A percentile compares a stretch with the other conserved stretches of the same genome.
Evolutionary conservation across 1,284 basidiomycete species (phyloP).

Genomic region (Malassezia yamatoensis): DNA sequence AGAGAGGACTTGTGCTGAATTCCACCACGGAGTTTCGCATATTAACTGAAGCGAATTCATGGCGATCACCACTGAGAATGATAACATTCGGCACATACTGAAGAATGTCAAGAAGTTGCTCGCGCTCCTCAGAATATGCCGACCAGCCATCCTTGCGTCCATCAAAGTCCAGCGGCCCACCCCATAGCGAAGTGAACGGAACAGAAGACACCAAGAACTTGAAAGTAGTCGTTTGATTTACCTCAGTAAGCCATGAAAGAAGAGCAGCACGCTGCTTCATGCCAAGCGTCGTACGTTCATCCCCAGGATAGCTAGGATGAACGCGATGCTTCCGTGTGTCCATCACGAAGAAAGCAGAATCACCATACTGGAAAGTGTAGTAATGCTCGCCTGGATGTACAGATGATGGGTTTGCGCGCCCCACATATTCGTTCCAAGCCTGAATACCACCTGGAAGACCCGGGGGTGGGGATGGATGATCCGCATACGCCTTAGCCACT

Average conservation of each 20-base stretch:
- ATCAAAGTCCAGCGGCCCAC: constrained; percentile 52
- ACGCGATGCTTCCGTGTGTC: constrained; percentile 64
- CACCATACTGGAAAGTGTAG: constrained; percentile 50
- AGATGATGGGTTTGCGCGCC: constrained; percentile 59
- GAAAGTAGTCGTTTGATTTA: constrained; percentile 66
- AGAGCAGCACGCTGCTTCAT: constrained; percentile 59
- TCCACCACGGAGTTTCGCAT: constrained; percentile 52
- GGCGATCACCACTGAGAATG: constrained; percentile 57
- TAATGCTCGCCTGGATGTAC: constrained; percentile 53
- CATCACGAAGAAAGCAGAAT: constrained; percentile 60
- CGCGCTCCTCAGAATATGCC: constrained; percentile 59
- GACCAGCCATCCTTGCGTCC: constrained; percentile 62
- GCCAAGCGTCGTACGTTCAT: constrained; percentile 63
- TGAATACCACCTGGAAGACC: constrained; percentile 54
- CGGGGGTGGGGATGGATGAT: constrained; percentile 53
- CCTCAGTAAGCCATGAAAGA: constrained; percentile 58
- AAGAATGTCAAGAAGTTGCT: constrained; percentile 33
- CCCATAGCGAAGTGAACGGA: constrained; percentile 69
- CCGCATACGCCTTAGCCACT: constrained; percentile 44
- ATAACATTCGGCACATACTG: constrained; percentile 62
- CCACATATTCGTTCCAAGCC: constrained; percentile 62
- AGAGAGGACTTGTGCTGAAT: constrained; percentile 59
- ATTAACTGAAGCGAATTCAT: constrained; percentile 61
- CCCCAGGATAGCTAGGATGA: constrained; percentile 48
- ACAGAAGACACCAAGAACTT: constrained; percentile 70